These are phyloP conservation scores for Skeletonema potamos DNA, from an alignment of 108 stramenopile species.

Conservation along the genomic window DNA sequence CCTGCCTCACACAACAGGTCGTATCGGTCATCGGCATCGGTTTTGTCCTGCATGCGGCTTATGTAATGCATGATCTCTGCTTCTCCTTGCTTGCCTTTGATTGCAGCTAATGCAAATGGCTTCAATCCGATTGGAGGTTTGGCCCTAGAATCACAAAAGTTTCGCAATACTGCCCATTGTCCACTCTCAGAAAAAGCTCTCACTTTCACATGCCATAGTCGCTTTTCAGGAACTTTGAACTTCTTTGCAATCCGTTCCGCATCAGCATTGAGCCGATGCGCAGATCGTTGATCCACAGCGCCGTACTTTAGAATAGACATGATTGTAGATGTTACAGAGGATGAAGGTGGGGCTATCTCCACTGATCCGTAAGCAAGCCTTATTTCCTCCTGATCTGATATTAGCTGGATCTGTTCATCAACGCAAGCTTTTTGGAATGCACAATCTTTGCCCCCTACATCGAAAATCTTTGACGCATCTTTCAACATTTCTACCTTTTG, in stretches of 20 bases:
- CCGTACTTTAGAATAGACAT: conserved; percentile 64
- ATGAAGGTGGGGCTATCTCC: conserved; percentile 68
- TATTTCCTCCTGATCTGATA: conserved; percentile 75
- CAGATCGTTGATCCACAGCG: conserved; percentile 61
- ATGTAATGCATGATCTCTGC: conserved; percentile 73
- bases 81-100: conserved; percentile 53
- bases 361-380: conserved; percentile 55
- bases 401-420: conserved; percentile 74
- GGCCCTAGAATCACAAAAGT: conserved; percentile 72
- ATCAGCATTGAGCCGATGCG: conserved; percentile 69
- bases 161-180: conserved; percentile 73
- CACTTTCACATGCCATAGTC: conserved; percentile 83
- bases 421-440: conserved; percentile 74
- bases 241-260: conserved; percentile 84
- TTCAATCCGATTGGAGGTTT: conserved; percentile 85
- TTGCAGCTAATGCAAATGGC: conserved; percentile 84
- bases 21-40: conserved; percentile 71
- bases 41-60: conserved; percentile 49
- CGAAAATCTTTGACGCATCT: conserved; percentile 76
- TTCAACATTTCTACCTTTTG: conserved; percentile 24
- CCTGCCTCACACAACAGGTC: conserved; percentile 68
- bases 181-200: conserved; percentile 69
- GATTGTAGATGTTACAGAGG: conserved; percentile 72
- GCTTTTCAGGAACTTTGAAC: conserved; percentile 85
- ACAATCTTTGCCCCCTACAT: conserved; percentile 71